These are phyloP conservation scores for Zarea fungicola DNA, from an alignment of 2,329 filamentous ascomycete genomes.

Conservation along the genomic window DNA sequence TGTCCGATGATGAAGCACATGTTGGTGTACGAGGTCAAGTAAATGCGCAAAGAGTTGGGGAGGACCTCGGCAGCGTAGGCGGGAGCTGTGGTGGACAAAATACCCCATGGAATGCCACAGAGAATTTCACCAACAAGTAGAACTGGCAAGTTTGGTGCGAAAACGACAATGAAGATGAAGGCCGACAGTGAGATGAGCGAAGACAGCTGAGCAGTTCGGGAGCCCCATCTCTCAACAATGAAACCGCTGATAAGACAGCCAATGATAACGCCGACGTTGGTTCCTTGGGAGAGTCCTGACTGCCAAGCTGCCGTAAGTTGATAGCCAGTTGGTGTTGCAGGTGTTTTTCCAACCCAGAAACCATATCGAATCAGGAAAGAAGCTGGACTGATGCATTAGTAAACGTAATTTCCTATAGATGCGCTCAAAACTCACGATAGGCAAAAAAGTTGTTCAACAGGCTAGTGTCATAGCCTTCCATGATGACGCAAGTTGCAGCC, in stretches of 20 bases:
- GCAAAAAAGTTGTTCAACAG: conserved; percentile 22
- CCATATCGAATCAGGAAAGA: no score
- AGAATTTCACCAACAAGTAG: conserved; percentile 36
- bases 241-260: conserved; percentile 39
- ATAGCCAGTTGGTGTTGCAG: no score
- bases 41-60: conserved; percentile 28
- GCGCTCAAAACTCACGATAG: conserved; percentile 26
- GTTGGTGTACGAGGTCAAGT: conserved; percentile 36
- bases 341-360: conserved; percentile 18
- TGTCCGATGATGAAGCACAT: conserved; percentile 39
- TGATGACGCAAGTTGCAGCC: conserved; percentile 25
- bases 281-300: conserved; percentile 37
- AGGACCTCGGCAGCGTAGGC: conserved; percentile 37
- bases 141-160: conserved; percentile 29
- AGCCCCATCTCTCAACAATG: conserved; percentile 35
- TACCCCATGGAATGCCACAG: conserved; percentile 35
- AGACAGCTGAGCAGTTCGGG: conserved; percentile 33
- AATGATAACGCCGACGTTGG: conserved; percentile 40
- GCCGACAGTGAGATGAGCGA: conserved; percentile 29
- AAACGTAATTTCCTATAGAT: no score
- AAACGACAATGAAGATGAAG: conserved; percentile 39
- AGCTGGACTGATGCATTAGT: no score
- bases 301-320: conserved; percentile 43
- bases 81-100: conserved; percentile 34
- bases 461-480: conserved; percentile 23